These are phyloP conservation scores for Babesia bovis DNA, from an alignment of 169 alveolate species.

Conservation along the genomic window DNA sequence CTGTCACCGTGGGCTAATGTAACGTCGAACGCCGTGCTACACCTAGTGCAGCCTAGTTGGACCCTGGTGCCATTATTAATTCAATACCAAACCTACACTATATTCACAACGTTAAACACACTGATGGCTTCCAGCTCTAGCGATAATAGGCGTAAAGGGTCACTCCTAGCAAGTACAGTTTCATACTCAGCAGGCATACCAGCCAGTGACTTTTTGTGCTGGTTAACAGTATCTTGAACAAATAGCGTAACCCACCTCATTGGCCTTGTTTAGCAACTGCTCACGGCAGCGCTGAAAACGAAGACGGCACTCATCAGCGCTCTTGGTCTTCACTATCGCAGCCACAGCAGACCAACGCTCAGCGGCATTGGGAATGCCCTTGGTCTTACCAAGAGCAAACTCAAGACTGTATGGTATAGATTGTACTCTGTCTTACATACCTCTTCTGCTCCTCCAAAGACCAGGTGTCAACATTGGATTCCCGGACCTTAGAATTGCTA, in stretches of 20 bases:
- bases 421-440: slow-evolving; percentile 3
- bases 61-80: background rate
- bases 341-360: slow-evolving; percentile 53
- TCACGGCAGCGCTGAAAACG: slow-evolving; percentile 60
- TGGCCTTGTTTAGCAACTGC: slow-evolving; percentile 34
- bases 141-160: slow-evolving; percentile 17
- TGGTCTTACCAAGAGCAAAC: slow-evolving; percentile 44
- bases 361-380: slow-evolving; percentile 30
- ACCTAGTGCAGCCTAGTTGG: slow-evolving; percentile 46
- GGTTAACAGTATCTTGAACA: background rate
- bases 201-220: slow-evolving; percentile 20
- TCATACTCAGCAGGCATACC: slow-evolving; percentile 19
- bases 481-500: background rate
- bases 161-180: slow-evolving; percentile 38
- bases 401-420: slow-evolving; percentile 30
- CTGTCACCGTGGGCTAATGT: slow-evolving; percentile 18
- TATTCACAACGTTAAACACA: slow-evolving; percentile 29
- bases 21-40: slow-evolving; percentile 37
- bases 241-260: slow-evolving; percentile 2
- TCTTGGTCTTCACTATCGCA: slow-evolving; percentile 62
- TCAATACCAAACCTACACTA: slow-evolving; percentile 13
- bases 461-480: slow-evolving; percentile 19
- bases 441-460: slow-evolving; percentile 59
- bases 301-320: slow-evolving; percentile 63
- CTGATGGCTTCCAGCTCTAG: slow-evolving; percentile 52